Percentiles rank a stretch among this genome's conserved stretches.
phyloP scores from a whole-genome alignment of 768 basidiomycete species.

The Podaxis sp. region DNA sequence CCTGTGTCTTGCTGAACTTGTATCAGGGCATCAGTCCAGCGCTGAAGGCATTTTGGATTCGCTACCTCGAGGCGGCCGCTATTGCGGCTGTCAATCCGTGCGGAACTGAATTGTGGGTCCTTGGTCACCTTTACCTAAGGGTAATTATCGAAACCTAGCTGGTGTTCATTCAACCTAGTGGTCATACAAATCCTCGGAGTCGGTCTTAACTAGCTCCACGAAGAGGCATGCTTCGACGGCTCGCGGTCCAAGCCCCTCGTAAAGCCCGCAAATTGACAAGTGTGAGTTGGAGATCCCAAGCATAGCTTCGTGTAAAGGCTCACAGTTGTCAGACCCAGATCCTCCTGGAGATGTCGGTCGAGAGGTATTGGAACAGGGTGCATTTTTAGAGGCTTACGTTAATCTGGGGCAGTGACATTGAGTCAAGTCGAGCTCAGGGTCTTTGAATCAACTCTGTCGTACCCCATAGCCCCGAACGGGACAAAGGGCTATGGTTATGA shows the following conservation, averaged over 20 bases:
- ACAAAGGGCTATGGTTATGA: no score
- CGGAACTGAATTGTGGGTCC: neutral
- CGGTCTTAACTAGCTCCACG: constrained; percentile 20
- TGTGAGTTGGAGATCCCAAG: neutral
- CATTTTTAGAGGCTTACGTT: constrained; percentile 12
- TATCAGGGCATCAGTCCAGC: constrained; percentile 24
- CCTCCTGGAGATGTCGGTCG: constrained; percentile 17
- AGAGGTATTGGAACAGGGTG: neutral
- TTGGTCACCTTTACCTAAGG: neutral
- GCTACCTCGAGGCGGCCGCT: constrained; percentile 18
- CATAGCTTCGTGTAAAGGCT: neutral
- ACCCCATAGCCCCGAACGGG: no score
- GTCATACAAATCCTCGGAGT: neutral
- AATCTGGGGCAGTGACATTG: constrained; percentile 11
- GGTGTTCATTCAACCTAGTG: neutral
- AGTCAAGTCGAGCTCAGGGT: no score
- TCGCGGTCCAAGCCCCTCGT: constrained; percentile 25
- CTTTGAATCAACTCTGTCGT: no score
- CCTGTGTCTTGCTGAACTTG: constrained; percentile 24
- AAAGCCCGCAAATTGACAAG: constrained; percentile 22
- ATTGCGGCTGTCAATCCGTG: constrained; percentile 22
- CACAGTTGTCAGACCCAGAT: constrained; percentile 23
- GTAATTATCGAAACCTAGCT: constrained; percentile 21
- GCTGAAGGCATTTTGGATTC: constrained; percentile 21
- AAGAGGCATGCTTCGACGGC: constrained; percentile 23